These are phyloP conservation scores for Pelargonium fulgidum DNA, from an alignment of 441 rosid genomes.

Conservation along the genomic window DNA sequence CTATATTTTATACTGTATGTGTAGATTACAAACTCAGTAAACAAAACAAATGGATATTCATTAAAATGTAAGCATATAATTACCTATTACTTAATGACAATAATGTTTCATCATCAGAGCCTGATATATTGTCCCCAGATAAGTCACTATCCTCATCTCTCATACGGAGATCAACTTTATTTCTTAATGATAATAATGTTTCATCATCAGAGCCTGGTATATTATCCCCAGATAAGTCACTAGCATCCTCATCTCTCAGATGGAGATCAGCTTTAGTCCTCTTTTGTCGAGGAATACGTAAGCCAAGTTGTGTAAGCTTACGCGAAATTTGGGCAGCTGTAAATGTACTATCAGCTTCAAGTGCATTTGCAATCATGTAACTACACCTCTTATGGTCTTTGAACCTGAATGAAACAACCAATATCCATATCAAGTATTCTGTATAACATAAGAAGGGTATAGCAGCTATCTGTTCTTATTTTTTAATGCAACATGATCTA, in stretches of 20 bases:
- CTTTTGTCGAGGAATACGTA: constrained; percentile 41
- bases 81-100: constrained; percentile 41
- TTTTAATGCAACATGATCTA: not conserved
- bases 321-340: constrained; percentile 77
- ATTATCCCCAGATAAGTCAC: constrained; percentile 31
- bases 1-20: not conserved
- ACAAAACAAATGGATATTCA: not conserved
- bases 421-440: constrained; percentile 7
- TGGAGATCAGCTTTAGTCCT: constrained; percentile 34
- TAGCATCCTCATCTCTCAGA: constrained; percentile 45
- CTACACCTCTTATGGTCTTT: constrained; percentile 73
- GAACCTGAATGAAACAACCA: constrained; percentile 41
- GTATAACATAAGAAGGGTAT: constrained; percentile 6
- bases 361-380: constrained; percentile 67
- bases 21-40: not conserved
- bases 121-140: constrained; percentile 28
- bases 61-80: constrained; percentile 11
- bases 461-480: not conserved
- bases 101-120: constrained; percentile 62
- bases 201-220: constrained; percentile 47
- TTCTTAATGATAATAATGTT: constrained; percentile 57
- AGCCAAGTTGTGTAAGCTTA: constrained; percentile 79
- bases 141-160: constrained; percentile 47
- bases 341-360: constrained; percentile 50
- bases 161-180: constrained; percentile 34